These are phyloP conservation scores for Nyssa sinensis DNA, from an alignment of 148 eudicot species.

Conservation along the genomic window DNA sequence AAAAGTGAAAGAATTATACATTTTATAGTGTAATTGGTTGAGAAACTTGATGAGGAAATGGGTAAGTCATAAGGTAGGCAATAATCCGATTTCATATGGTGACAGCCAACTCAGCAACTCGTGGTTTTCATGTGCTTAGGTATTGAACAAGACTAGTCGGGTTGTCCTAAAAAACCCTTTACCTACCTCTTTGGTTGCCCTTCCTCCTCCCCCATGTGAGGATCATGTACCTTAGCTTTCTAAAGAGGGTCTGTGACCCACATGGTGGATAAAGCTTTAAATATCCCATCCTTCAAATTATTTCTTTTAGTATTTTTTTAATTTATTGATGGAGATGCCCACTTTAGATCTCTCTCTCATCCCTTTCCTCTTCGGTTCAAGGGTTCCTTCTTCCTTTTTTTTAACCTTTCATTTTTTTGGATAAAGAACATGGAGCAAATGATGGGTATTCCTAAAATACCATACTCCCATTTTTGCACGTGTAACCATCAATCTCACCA, in stretches of 20 bases:
- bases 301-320: no score
- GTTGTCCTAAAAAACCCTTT: slow-evolving; percentile 23
- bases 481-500: no score
- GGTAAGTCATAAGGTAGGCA: neutral
- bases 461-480: no score
- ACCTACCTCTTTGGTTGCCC: slow-evolving; percentile 30
- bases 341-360: neutral
- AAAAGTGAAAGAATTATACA: no score
- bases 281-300: neutral
- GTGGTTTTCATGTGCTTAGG: slow-evolving; percentile 63
- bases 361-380: neutral
- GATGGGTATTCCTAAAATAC: no score
- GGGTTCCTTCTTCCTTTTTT: no score
- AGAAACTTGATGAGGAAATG: neutral
- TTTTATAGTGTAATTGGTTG: no score
- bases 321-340: neutral
- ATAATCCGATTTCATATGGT: neutral
- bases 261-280: slow-evolving; percentile 31
- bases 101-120: slow-evolving; percentile 42
- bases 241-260: slow-evolving; percentile 29
- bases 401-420: no score
- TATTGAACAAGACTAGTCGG: slow-evolving; percentile 32
- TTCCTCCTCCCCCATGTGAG: slow-evolving; percentile 30
- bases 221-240: slow-evolving; percentile 22
- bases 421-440: no score